A percentile compares a stretch with the other conserved stretches of the same genome.
phyloP scores from a whole-genome alignment of 2,329 filamentous ascomycete genomes.

The Zasmidium angulare region DNA sequence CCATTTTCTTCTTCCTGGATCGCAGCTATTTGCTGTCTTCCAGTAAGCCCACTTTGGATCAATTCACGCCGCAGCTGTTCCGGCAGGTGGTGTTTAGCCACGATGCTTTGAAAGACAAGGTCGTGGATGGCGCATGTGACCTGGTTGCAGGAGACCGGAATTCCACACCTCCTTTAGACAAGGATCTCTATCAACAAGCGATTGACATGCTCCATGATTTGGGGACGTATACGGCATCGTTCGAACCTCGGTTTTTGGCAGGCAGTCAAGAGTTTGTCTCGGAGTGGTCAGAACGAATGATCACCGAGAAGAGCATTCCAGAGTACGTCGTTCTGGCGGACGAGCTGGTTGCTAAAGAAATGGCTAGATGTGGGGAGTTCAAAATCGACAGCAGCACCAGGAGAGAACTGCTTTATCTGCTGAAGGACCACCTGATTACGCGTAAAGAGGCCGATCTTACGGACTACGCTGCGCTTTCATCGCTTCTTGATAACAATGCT shows the following conservation, averaged over 20 bases:
- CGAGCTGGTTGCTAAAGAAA: conserved; percentile 69
- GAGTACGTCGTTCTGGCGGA: conserved; percentile 73
- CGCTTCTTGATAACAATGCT: conserved; percentile 70
- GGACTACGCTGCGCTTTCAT: conserved; percentile 59
- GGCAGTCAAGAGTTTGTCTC: conserved; percentile 67
- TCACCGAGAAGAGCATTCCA: conserved; percentile 62
- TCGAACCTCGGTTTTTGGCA: conserved; percentile 73
- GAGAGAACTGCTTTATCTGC: conserved; percentile 68
- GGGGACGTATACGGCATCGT: conserved; percentile 72
- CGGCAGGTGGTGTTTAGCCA: conserved; percentile 60
- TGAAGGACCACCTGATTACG: conserved; percentile 71
- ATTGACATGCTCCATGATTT: conserved; percentile 85
- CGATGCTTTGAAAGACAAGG: conserved; percentile 50
- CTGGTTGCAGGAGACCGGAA: conserved; percentile 72
- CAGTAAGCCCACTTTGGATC: conserved; percentile 72
- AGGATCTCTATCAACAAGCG: conserved; percentile 67
- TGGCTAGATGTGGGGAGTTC: conserved; percentile 73
- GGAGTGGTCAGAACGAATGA: conserved; percentile 68
- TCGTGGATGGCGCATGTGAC: conserved; percentile 71
- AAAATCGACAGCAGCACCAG: conserved; percentile 82
- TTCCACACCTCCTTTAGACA: conserved; percentile 54
- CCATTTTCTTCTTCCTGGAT: conserved; percentile 92
- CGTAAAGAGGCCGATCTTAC: conserved; percentile 57
- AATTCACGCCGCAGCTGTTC: conserved; percentile 77
- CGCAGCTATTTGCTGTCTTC: conserved; percentile 80